Base-by-base conservation (phyloP, 768 basidiomycete genomes). In the Boletus subparvulus region DNA sequence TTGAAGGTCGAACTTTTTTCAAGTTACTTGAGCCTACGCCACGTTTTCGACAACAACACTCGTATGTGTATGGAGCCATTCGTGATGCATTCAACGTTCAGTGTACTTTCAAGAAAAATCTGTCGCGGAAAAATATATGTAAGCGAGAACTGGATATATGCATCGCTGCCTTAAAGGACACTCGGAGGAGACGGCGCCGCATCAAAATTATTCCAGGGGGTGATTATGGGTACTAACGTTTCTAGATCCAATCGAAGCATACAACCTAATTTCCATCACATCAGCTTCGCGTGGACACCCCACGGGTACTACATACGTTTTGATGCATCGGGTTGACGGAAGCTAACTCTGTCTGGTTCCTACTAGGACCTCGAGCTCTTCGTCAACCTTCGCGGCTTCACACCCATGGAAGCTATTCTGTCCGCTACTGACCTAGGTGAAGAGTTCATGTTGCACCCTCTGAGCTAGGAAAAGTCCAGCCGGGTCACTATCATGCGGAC, bases 161-260 rank as follows among this genome's bases (percentile, higher is more conserved):
- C 16, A 58, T 73, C 11, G 67, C 69, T 12, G 73, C 65, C 7
- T 40, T 74, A 49, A 73, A 73, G 47, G 74, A 73, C 53, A 74
- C 74, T 21, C 21, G 21, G 74, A 68, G 68, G 53, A 67, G 24
- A 30, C 69, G n/a, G n/a, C n/a, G 73, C 0, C 73, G 73, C 1
- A 71, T 75, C 42, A 74, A 69, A 54, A 32, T 75, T 26, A 68
- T 75, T 44, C 73, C 74, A 1, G 74, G 74, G 0, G 74, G 73
- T 24, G 74, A 75, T 52, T 75, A 75, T 41, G 74, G 74, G 72
- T 72, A 21, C 21, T 21, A 60, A 58, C 4, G 5, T 28, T 45
- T 35, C 9, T 9, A n/a, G 6, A 21, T 48, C 26, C 30, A n/a
- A 42, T 46, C 37, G 24, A 49, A 35, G 13, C 5, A 28, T 1